Evolutionary conservation across 2,329 filamentous ascomycete genomes (phyloP), one percentile per base, ranked within the genome.

Genomic region (Curvularia hawaiiensis): DNA sequence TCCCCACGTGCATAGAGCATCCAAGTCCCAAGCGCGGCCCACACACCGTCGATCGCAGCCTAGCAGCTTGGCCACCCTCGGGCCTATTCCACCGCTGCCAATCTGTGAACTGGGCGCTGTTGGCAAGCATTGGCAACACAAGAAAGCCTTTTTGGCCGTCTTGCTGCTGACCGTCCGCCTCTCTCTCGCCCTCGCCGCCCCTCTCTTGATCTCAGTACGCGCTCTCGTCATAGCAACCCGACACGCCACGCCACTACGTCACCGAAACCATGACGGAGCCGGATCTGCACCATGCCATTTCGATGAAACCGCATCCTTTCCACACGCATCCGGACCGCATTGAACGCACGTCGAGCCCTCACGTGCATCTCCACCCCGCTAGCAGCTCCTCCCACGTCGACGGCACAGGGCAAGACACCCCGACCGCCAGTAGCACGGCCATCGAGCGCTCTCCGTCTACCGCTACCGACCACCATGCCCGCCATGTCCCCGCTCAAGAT

Each of bases 221-320:
- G 14, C n/a, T 4, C 18, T 26, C 4, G 40, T 16, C 5, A 7
- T 20, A 22, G 22, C 45, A 4, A 43, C 18, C 3, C 31, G 12
- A 31, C 6, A 20, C 7, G 12, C 31, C 6, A 20, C 7, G 43
- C 22, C 20, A 45, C 52, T 43, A 39, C 41, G 41, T 18, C 24
- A n/a, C 22, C 4, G 41, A 41, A 50, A 78, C 75, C 73, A 68
- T 60, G 59, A 75, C 74, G 6, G 79, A 82, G 63, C 75, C 78
- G 20, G 78, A 82, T 69, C 70, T 83, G 38, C 79, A 81, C 63
- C 76, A 77, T 58, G 78, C 80, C 45, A 81, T 82, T 56, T 78
- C 78, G 41, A 74, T 83, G 68, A 77, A 79, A 64, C 80, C 80
- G 33, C 73, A 70, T 39, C 79, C 80, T 46, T 81, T 75, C 57